These are phyloP conservation scores for Neurospora sp. DNA, from an alignment of 495 filamentous ascomycete species.

Conservation along the genomic window DNA sequence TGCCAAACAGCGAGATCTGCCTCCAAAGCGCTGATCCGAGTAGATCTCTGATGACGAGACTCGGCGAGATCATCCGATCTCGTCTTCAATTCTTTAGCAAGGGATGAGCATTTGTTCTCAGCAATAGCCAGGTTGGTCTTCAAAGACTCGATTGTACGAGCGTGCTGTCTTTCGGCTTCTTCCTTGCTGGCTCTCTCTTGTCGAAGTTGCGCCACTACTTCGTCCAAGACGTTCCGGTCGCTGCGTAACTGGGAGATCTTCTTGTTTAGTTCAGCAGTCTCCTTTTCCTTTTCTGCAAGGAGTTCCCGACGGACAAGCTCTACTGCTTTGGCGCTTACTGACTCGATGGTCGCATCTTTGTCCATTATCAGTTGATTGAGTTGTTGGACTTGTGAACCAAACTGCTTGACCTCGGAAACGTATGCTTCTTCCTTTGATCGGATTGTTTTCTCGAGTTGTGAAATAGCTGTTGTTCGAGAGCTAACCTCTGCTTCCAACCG, in stretches of 20 bases:
- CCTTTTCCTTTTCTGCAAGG: constrained; percentile 6
- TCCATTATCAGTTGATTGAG: constrained; percentile 11
- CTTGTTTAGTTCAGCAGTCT: not conserved
- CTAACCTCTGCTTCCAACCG: constrained; percentile 5
- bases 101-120: not conserved
- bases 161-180: constrained; percentile 1
- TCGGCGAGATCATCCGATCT: not conserved
- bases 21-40: not conserved
- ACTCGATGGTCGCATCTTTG: constrained; percentile 3
- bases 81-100: not conserved
- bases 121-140: constrained; percentile 1
- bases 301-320: constrained; percentile 3
- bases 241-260: constrained; percentile 1
- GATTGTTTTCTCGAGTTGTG: constrained; percentile 9
- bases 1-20: constrained; percentile 1
- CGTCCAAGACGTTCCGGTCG: not conserved
- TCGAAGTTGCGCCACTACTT: constrained; percentile 1
- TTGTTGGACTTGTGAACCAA: constrained; percentile 4
- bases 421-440: constrained; percentile 5
- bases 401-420: constrained; percentile 1
- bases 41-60: not conserved
- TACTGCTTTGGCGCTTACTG: not conserved
- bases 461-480: constrained; percentile 3
- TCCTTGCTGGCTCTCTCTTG: constrained; percentile 1
- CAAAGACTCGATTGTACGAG: constrained; percentile 5